Conservation (phyloP, 345 rosid genomes). For the Citrus maxima region DNA sequence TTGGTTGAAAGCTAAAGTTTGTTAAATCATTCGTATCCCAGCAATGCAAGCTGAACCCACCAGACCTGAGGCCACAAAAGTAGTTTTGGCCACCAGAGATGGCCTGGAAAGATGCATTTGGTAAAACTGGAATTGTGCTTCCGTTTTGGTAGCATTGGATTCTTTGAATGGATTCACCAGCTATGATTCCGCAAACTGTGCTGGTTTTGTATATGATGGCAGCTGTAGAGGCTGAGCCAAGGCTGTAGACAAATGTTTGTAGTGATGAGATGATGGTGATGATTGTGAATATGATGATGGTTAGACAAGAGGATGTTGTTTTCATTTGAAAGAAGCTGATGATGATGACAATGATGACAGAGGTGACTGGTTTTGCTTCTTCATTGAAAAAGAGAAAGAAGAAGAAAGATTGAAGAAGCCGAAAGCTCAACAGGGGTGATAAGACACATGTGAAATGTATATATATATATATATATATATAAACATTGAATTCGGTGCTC, state of each 20-base stretch:
- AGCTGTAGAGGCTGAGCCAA: slow-evolving; percentile 48
- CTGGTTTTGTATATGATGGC: slow-evolving; percentile 33
- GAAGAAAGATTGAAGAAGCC: background rate
- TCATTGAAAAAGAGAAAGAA: slow-evolving; percentile 17
- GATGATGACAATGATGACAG: background rate
- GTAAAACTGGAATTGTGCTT: slow-evolving; percentile 18
- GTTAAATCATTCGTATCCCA: slow-evolving; percentile 34
- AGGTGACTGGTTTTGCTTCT: slow-evolving; percentile 15
- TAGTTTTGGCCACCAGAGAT: slow-evolving; percentile 48
- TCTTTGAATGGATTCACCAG: slow-evolving; percentile 36
- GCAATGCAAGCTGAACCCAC: slow-evolving; percentile 45
- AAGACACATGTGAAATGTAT: no score
- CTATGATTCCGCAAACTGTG: slow-evolving; percentile 47
- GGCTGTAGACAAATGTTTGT: slow-evolving; percentile 19
- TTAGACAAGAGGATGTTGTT: background rate
- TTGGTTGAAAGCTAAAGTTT: slow-evolving; percentile 21
- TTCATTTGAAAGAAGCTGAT: slow-evolving; percentile 22
- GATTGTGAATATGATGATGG: slow-evolving; percentile 5
- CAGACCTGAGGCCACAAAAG: slow-evolving; percentile 53
- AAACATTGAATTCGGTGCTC: no score
- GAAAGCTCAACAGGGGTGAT: background rate
- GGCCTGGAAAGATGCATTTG: slow-evolving; percentile 46
- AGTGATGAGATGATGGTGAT: background rate
- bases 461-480: no score
- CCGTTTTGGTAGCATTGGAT: slow-evolving; percentile 47